Percentiles rank a stretch among this genome's conserved stretches.
These are phyloP conservation scores for Fusarium avenaceum DNA, from an alignment of 2,329 filamentous ascomycete genomes.

Conservation along the genomic window DNA sequence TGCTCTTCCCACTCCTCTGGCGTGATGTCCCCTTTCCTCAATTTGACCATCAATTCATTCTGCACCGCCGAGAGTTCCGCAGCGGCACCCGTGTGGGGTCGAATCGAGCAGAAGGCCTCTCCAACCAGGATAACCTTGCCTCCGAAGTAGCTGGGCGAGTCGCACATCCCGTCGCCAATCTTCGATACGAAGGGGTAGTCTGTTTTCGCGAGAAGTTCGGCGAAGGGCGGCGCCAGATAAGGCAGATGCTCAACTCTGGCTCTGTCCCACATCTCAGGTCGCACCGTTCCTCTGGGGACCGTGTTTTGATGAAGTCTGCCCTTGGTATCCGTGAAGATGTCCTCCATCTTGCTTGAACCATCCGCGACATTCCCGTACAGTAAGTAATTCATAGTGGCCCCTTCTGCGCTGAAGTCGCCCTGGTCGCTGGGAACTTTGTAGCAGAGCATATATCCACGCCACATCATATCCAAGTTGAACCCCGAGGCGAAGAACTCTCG, in stretches of 20 bases:
- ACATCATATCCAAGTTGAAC: neutral
- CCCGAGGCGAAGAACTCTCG: neutral
- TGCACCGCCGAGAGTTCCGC: neutral
- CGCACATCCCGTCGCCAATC: neutral
- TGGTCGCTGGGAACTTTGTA: neutral
- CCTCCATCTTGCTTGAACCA: neutral
- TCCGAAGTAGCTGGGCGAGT: neutral
- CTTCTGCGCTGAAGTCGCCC: neutral
- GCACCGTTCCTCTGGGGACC: neutral
- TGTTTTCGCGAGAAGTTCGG: neutral
- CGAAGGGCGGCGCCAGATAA: neutral
- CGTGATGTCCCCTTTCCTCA: neutral
- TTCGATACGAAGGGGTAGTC: neutral
- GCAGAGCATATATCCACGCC: neutral
- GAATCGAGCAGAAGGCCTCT: neutral
- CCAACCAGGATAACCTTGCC: neutral
- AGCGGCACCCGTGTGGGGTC: neutral
- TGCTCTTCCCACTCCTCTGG: neutral
- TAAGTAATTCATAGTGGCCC: neutral
- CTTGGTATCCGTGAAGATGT: neutral
- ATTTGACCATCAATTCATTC: neutral
- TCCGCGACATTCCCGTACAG: neutral
- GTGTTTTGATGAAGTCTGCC: neutral
- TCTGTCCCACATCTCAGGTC: neutral
- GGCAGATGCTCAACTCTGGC: neutral